These are phyloP conservation scores for Scheffersomyces segobiensis DNA, from an alignment of 1,139 yeast genomes.

Conservation along the genomic window DNA sequence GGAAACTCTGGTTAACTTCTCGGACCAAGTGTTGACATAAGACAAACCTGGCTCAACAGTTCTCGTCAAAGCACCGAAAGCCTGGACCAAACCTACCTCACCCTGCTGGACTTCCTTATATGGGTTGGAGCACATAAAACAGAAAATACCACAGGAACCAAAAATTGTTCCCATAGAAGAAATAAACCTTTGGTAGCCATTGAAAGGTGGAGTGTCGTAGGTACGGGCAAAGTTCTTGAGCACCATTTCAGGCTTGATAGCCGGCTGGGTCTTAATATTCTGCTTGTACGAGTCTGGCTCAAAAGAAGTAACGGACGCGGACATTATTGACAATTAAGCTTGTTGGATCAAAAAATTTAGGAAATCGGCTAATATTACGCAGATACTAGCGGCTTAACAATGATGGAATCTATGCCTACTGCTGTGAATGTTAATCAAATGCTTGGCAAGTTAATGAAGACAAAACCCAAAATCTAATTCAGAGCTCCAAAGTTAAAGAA, in stretches of 20 bases:
- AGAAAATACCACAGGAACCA: conserved; percentile 62
- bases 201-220: conserved; percentile 38
- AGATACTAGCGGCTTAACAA: no score
- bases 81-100: conserved; percentile 67
- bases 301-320: conserved; percentile 1
- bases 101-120: conserved; percentile 67
- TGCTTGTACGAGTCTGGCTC: conserved; percentile 2
- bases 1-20: conserved; percentile 52
- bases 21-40: conserved; percentile 66
- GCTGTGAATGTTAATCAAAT: background rate
- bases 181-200: conserved; percentile 42
- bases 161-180: conserved; percentile 45
- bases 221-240: conserved; percentile 31
- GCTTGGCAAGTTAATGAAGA: background rate
- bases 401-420: background rate
- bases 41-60: conserved; percentile 72
- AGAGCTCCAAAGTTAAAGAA: background rate
- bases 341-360: background rate
- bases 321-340: background rate
- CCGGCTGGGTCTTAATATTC: conserved; percentile 8
- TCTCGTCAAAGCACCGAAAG: conserved; percentile 67
- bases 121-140: conserved; percentile 63
- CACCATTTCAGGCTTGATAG: conserved; percentile 17
- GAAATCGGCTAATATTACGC: background rate
- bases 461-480: background rate